These are phyloP conservation scores for Barbatosphaeria neglecta DNA, from an alignment of 495 filamentous ascomycete species.

Conservation along the genomic window DNA sequence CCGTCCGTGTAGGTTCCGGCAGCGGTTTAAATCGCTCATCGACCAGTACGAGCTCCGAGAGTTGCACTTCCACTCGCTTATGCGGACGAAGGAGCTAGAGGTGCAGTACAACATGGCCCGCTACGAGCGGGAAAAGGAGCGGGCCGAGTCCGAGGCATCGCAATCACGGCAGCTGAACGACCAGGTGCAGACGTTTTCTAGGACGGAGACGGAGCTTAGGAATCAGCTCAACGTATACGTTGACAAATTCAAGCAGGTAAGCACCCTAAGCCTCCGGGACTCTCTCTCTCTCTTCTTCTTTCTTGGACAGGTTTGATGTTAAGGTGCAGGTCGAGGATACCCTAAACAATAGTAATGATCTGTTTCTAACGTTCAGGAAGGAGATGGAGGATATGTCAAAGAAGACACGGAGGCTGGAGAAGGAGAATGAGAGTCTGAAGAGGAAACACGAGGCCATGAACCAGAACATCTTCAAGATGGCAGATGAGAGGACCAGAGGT, in stretches of 20 bases:
- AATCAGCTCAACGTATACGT: constrained; percentile 98
- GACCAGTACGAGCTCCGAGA: constrained; percentile 95
- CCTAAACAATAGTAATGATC: constrained; percentile 94
- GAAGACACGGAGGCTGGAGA: constrained; percentile 94
- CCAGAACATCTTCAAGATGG: constrained; percentile 94
- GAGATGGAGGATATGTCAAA: constrained; percentile 99
- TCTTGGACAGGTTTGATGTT: not conserved
- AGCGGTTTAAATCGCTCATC: constrained; percentile 83
- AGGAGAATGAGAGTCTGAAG: constrained; percentile 84
- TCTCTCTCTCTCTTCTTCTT: constrained; percentile 4
- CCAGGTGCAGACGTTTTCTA: constrained; percentile 91
- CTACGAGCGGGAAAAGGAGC: constrained; percentile 79
- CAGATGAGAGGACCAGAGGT: constrained; percentile 78
- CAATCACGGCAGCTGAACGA: constrained; percentile 73
- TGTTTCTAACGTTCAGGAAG: constrained; percentile 95
- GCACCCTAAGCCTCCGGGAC: too few relatives aligned
- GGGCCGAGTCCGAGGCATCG: constrained; percentile 64
- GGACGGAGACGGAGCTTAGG: constrained; percentile 86
- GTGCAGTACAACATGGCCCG: constrained; percentile 80
- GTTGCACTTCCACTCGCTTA: constrained; percentile 74
- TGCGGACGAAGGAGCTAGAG: constrained; percentile 93
- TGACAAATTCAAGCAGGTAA: constrained; percentile 99
- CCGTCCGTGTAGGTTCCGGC: constrained; percentile 54
- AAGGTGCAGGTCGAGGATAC: constrained; percentile 84
- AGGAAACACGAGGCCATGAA: constrained; percentile 90